A percentile compares a stretch with the other conserved stretches of the same genome.
Conservation (phyloP, 176 grass and related monocot species). For the Themeda triandra region DNA sequence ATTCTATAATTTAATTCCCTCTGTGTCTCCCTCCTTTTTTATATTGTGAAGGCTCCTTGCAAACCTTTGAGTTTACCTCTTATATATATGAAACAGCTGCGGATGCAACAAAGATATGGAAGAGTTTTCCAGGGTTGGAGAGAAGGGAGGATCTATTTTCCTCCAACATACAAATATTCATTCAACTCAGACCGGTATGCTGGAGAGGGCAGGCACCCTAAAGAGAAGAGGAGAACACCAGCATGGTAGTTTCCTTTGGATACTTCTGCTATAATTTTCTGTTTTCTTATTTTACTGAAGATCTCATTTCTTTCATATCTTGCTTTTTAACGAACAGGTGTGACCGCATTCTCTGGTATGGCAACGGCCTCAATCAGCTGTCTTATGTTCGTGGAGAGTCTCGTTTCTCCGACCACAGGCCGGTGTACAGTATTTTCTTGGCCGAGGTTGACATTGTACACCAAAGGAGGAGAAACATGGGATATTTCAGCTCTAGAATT, state of each 20-base stretch:
- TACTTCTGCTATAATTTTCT: background rate
- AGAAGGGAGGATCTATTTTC: constrained; percentile 94
- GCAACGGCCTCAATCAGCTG: constrained; percentile 65
- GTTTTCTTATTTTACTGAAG: background rate
- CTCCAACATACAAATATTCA: constrained; percentile 90
- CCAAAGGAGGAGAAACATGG: constrained; percentile 54
- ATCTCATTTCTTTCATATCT: constrained; percentile 1
- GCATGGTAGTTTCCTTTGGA: constrained; percentile 56
- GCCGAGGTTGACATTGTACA: constrained; percentile 76
- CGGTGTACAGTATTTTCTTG: constrained; percentile 74
- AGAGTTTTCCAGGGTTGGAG: constrained; percentile 86
- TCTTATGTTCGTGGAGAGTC: constrained; percentile 78
- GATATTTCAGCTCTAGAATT: constrained; percentile 69
- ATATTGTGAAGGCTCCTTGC: background rate
- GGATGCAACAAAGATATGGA: constrained; percentile 79
- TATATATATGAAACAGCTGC: constrained; percentile 51
- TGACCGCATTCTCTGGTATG: constrained; percentile 83
- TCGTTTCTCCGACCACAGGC: constrained; percentile 86
- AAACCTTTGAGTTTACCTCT: constrained; percentile 30
- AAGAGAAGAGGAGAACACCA: constrained; percentile 85
- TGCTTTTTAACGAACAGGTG: constrained; percentile 48
- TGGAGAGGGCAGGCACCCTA: constrained; percentile 64
- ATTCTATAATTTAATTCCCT: constrained; percentile 5
- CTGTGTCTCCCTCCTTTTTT: background rate
- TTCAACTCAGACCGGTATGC: constrained; percentile 86